Conservation (phyloP, 257 asterid genomes). For the Echites panduratus region DNA sequence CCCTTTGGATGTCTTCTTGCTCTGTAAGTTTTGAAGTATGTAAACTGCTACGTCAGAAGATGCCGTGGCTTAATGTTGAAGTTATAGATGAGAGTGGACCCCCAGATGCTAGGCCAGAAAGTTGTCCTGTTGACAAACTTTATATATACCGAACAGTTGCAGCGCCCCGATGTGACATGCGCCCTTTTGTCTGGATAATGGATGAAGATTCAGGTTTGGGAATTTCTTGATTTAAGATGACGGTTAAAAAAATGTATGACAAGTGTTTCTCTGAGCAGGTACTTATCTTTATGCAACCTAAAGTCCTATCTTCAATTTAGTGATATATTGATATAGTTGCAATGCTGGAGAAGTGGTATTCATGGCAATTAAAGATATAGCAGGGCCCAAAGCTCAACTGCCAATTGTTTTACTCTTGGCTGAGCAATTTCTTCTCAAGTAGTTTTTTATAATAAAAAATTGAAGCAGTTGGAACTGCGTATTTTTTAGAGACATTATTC, state of each 20-base stretch:
- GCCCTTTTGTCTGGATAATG: constrained; percentile 75
- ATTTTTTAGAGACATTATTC: constrained; percentile 13
- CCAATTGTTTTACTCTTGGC: constrained; percentile 52
- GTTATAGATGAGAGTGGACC: constrained; percentile 90
- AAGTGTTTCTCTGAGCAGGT: constrained; percentile 33
- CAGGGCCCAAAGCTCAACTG: constrained; percentile 35
- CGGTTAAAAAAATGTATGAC: not conserved
- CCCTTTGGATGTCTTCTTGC: constrained; percentile 99
- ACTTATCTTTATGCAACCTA: constrained; percentile 22
- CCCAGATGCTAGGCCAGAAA: constrained; percentile 66
- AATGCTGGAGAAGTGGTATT: constrained; percentile 28
- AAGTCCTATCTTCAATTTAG: constrained; percentile 28
- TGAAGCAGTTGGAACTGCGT: constrained; percentile 21
- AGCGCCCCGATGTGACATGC: constrained; percentile 82
- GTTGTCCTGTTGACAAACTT: constrained; percentile 68
- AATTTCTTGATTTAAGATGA: constrained; percentile 19
- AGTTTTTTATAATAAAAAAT: constrained; percentile 26
- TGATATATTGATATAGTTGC: constrained; percentile 31
- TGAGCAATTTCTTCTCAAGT: constrained; percentile 38
- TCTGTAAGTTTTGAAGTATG: constrained; percentile 85
- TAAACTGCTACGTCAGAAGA: constrained; percentile 70
- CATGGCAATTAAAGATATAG: constrained; percentile 12
- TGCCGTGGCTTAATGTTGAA: constrained; percentile 83
- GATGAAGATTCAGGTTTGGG: constrained; percentile 41
- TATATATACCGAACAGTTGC: constrained; percentile 79